Evolutionary conservation across 306 rosid genomes (phyloP).

Genomic region (Chamaecrista fasciculata): DNA sequence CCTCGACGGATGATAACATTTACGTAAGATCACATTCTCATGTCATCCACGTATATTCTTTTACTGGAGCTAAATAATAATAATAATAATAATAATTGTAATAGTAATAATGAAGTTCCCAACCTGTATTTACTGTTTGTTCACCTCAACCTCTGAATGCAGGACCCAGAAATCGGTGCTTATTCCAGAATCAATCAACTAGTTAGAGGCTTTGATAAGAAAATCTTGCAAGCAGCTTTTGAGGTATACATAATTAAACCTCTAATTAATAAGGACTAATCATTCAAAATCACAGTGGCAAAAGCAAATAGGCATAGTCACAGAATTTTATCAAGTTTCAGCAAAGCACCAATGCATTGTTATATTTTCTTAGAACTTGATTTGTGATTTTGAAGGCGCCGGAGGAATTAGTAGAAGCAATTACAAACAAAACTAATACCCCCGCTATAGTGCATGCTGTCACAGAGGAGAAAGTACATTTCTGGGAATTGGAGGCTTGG

Average conservation of each 20-base stretch:
- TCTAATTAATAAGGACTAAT: no score
- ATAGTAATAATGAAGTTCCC: background rate
- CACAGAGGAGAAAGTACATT: slow-evolving; percentile 27
- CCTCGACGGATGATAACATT: slow-evolving; percentile 44
- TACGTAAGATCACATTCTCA: slow-evolving; percentile 40
- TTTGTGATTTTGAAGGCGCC: slow-evolving; percentile 51
- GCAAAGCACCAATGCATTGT: background rate
- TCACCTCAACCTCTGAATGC: slow-evolving; percentile 25
- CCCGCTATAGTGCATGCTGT: slow-evolving; percentile 65
- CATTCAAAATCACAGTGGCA: background rate
- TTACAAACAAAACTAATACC: slow-evolving; percentile 37
- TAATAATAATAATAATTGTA: background rate
- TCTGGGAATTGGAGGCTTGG: slow-evolving; percentile 49
- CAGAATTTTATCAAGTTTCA: background rate
- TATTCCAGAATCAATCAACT: slow-evolving; percentile 67
- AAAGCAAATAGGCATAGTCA: no score
- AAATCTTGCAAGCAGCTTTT: slow-evolving; percentile 64
- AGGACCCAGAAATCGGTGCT: slow-evolving; percentile 69
- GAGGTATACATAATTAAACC: slow-evolving; percentile 36
- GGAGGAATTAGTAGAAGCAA: slow-evolving; percentile 55
- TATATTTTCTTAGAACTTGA: background rate
- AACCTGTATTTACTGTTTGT: slow-evolving; percentile 16
- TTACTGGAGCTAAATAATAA: background rate
- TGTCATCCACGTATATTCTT: background rate
- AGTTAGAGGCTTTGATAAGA: slow-evolving; percentile 64